Base-by-base conservation (phyloP, 805 yeast genomes). In the Pichia scutulata region DNA sequence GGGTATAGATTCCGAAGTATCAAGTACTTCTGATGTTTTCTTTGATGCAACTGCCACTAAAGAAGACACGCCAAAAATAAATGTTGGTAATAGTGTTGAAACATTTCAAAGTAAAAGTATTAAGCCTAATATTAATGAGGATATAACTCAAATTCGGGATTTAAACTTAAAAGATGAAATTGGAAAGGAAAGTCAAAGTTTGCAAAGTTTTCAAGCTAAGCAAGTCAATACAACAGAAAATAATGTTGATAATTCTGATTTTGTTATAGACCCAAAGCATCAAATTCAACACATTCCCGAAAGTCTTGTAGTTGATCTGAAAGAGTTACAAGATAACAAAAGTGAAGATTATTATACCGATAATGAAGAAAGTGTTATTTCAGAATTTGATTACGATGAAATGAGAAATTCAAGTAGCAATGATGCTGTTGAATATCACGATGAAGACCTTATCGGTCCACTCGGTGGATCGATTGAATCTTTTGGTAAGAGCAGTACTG, bases 401-500 rank as follows among this genome's bases (percentile, higher is more conserved):
- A 33, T 33, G 2, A 33, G 10, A 33, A 33, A 33, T 33, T 16
- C 37, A 3, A 30, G 7, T n/a, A n/a, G n/a, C 7, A 33, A 7
- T n/a, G 19, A 16, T 7, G 18, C 2, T 3, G 19, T n/a, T n/a
- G 10, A 33, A 7, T n/a, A 33, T 7, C 9, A 33, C 3, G 37
- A n/a, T 39, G 39, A 26, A 16, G 49, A 49, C 24, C 21, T 46
- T n/a, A 37, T 46, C n/a, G 52, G 46, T 7, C 43, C 47, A n/a
- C 10, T 46, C 44, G 22, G 41, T 33, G 30, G 19, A 23, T 40
- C 48, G 4, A 21, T 25, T 44, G 44, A 48, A 8, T 48, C 51
- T 2, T 39, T 48, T 21, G 36, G 14, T 12, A 24, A 45, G 24
- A n/a, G 14, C 5, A 33, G 21, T 7, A 26, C 22, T 12, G 41